These are phyloP conservation scores for Cryphonectria radicalis DNA, from an alignment of 2,329 filamentous ascomycete genomes.

Conservation along the genomic window DNA sequence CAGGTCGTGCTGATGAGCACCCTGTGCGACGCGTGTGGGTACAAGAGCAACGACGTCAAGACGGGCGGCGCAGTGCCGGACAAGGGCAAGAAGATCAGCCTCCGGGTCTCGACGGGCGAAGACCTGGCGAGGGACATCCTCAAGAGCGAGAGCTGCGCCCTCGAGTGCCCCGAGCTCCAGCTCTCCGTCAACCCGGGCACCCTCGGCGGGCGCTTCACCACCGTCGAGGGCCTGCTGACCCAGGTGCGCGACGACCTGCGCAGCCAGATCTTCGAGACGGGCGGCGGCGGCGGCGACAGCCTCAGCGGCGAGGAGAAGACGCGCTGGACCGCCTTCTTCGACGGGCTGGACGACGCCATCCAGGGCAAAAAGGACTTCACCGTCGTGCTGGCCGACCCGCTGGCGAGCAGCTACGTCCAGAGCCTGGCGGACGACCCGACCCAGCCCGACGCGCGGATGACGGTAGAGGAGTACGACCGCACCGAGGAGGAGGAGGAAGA, in stretches of 20 bases:
- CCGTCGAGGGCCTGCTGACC: conserved; percentile 89
- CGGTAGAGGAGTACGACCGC: conserved; percentile 79
- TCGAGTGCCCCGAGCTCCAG: conserved; percentile 85
- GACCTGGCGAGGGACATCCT: conserved; percentile 93
- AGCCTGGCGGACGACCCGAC: conserved; percentile 77
- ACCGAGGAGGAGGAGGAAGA: conserved; percentile 95
- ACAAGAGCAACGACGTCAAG: conserved; percentile 96
- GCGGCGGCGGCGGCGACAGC: conserved; percentile 74
- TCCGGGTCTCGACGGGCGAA: conserved; percentile 68
- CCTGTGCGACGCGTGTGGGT: conserved; percentile 87
- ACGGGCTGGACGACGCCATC: conserved; percentile 75
- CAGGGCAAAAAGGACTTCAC: conserved; percentile 80
- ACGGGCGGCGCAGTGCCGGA: conserved; percentile 91
- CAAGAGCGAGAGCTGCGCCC: conserved; percentile 89
- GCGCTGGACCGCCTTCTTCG: conserved; percentile 84
- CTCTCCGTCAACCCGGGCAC: conserved; percentile 91
- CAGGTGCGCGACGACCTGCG: conserved; percentile 91
- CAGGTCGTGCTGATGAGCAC: conserved; percentile 96
- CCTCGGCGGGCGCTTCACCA: conserved; percentile 94
- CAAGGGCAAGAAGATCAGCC: conserved; percentile 80
- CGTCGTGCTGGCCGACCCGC: conserved; percentile 81
- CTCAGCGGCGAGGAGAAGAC: conserved; percentile 66
- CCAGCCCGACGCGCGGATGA: conserved; percentile 76
- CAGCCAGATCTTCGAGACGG: conserved; percentile 81
- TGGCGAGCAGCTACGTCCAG: conserved; percentile 94